Conservation (phyloP, 2,329 filamentous ascomycete species). For the Purpureocillium takamizusanense region DNA sequence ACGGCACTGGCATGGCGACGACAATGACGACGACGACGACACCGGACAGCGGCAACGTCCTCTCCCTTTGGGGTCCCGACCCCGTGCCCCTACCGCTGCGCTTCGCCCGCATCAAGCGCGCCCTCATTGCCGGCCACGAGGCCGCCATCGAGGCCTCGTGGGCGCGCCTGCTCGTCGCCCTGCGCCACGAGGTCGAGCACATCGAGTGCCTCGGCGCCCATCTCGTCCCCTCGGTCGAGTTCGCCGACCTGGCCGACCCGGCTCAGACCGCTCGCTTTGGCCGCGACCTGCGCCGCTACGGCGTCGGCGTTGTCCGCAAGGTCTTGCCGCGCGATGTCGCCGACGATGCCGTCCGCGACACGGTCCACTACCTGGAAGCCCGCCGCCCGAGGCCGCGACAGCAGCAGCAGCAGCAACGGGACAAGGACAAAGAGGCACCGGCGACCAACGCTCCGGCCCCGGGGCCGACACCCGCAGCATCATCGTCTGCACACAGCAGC, state of each 20-base stretch:
- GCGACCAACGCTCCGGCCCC: too few species aligned
- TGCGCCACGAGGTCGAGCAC: slow-evolving; percentile 41
- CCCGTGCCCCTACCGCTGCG: slow-evolving; percentile 49
- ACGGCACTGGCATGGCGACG: too few species aligned
- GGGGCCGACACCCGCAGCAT: too few species aligned
- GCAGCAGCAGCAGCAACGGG: neutral
- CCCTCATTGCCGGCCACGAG: slow-evolving; percentile 46
- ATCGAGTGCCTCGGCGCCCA: slow-evolving; percentile 40
- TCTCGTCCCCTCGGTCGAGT: slow-evolving; percentile 48
- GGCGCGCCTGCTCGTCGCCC: slow-evolving; percentile 41
- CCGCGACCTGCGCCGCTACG: slow-evolving; percentile 49
- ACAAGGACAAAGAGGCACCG: slow-evolving; percentile 9
- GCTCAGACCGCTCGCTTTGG: slow-evolving; percentile 45
- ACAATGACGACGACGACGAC: neutral
- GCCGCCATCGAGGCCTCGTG: slow-evolving; percentile 44
- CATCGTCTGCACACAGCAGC: slow-evolving; percentile 6
- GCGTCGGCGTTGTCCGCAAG: slow-evolving; percentile 56
- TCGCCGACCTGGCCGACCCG: slow-evolving; percentile 36
- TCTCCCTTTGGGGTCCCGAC: slow-evolving; percentile 49
- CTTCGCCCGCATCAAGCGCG: slow-evolving; percentile 47
- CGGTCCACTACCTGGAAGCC: slow-evolving; percentile 41
- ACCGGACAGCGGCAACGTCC: slow-evolving; percentile 16
- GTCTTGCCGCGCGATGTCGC: slow-evolving; percentile 51
- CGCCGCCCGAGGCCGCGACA: neutral
- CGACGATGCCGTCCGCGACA: slow-evolving; percentile 47